Evolutionary conservation across 2,329 filamentous ascomycete species (phyloP).

Genomic region (Phialemoniopsis sp.): DNA sequence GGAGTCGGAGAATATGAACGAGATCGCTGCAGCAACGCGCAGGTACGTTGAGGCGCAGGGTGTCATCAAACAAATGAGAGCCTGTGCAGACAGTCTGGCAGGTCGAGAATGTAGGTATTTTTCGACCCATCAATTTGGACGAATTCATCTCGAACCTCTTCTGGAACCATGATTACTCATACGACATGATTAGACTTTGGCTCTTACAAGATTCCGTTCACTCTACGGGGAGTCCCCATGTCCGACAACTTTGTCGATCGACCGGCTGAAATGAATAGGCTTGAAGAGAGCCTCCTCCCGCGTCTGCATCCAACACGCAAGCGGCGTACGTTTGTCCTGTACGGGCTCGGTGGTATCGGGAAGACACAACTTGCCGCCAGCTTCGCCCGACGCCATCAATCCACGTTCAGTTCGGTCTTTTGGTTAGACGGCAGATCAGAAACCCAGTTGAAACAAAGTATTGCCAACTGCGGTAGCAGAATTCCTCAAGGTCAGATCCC

Average conservation of each 20-base stretch:
- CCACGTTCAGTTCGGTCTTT: constrained; percentile 20
- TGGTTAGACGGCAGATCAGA: constrained; percentile 24
- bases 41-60: constrained; percentile 10
- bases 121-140: too few relatives aligned
- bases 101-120: constrained; percentile 10
- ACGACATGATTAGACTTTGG: too few relatives aligned
- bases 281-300: constrained; percentile 12
- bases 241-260: constrained; percentile 13
- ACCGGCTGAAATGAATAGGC: constrained; percentile 8
- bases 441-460: constrained; percentile 19
- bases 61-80: constrained; percentile 12
- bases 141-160: too few relatives aligned
- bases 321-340: constrained; percentile 9
- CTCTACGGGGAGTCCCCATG: constrained; percentile 10
- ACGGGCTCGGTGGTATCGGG: constrained; percentile 13
- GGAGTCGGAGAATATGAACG: constrained; percentile 23
- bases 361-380: constrained; percentile 12
- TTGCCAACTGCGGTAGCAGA: constrained; percentile 12
- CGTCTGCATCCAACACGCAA: constrained; percentile 3
- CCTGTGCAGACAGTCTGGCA: constrained; percentile 11
- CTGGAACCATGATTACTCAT: too few relatives aligned
- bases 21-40: constrained; percentile 19
- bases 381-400: constrained; percentile 14
- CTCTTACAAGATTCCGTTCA: constrained; percentile 10
- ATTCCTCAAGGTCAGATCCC: constrained; percentile 15